Conservation (phyloP, 352 stramenopile species). For the Halophytophthora polymorphica region DNA sequence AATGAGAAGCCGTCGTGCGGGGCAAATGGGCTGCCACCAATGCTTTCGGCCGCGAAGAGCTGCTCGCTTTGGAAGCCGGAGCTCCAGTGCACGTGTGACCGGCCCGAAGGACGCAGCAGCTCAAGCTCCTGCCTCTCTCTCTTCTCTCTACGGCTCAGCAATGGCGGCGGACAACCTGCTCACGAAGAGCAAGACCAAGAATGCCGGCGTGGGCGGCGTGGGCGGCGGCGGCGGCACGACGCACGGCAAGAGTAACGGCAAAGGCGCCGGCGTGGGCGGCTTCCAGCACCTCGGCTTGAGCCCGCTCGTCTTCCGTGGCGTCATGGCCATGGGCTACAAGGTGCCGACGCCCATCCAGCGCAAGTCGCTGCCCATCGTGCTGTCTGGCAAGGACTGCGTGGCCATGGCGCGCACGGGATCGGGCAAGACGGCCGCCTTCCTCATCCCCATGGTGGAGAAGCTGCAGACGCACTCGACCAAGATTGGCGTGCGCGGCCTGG, state of each 20-base stretch:
- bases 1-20: too few relatives aligned
- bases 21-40: too few relatives aligned
- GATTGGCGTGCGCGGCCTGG: slow-evolving; percentile 84
- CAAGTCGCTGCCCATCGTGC: slow-evolving; percentile 95
- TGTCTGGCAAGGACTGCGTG: slow-evolving; percentile 96
- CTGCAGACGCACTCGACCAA: slow-evolving; percentile 91
- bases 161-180: slow-evolving; percentile 75
- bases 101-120: too few relatives aligned
- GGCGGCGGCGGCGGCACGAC: slow-evolving; percentile 32
- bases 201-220: slow-evolving; percentile 7
- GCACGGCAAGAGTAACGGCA: slow-evolving; percentile 79
- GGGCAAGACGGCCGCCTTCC: slow-evolving; percentile 98
- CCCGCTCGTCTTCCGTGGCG: slow-evolving; percentile 68
- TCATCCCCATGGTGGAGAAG: slow-evolving; percentile 98
- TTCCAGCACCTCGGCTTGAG: slow-evolving; percentile 88
- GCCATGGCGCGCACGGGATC: too few relatives aligned
- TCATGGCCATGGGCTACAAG: slow-evolving; percentile 95
- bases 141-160: background rate
- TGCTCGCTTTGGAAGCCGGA: too few relatives aligned
- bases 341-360: slow-evolving; percentile 98
- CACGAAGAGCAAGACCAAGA: slow-evolving; percentile 51
- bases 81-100: too few relatives aligned
- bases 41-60: too few relatives aligned
- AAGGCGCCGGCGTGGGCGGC: slow-evolving; percentile 66
- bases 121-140: too few relatives aligned